These are phyloP conservation scores for Akanthomyces uredinophilus DNA, from an alignment of 2,329 filamentous ascomycete genomes.

Conservation along the genomic window DNA sequence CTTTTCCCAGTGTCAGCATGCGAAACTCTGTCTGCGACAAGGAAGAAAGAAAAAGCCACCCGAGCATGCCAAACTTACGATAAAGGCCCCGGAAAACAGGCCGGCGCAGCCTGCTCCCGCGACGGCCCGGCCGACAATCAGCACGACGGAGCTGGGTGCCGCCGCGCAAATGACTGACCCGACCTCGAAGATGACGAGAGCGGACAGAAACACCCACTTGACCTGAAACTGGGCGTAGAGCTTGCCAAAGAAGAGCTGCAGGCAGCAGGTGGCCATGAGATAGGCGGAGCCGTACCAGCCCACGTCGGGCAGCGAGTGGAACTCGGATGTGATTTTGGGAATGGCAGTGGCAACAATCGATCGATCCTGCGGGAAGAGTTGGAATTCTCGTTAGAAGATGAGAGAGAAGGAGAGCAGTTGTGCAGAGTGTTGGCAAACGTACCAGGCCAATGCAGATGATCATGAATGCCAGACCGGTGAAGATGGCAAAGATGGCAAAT, in stretches of 20 bases:
- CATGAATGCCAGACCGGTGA: background rate
- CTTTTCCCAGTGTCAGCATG: background rate
- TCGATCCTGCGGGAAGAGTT: too few species aligned
- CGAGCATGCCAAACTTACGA: background rate
- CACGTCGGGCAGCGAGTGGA: constrained; percentile 38
- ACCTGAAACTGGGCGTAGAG: constrained; percentile 39
- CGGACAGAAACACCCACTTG: constrained; percentile 36
- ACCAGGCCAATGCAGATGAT: background rate
- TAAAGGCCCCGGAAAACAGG: constrained; percentile 13
- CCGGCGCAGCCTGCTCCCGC: constrained; percentile 17
- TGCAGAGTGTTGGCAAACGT: too few species aligned
- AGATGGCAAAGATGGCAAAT: background rate
- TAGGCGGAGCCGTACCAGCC: constrained; percentile 47
- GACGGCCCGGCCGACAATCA: constrained; percentile 20
- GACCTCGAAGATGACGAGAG: constrained; percentile 34
- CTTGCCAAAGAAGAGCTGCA: constrained; percentile 35
- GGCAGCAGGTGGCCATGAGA: constrained; percentile 34
- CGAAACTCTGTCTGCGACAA: too few species aligned
- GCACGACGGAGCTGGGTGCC: constrained; percentile 15
- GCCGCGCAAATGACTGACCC: constrained; percentile 15
- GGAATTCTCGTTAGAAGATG: too few species aligned
- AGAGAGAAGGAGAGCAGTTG: too few species aligned
- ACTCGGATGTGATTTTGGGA: constrained; percentile 42
- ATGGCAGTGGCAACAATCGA: constrained; percentile 45
- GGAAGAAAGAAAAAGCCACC: too few species aligned